These are phyloP conservation scores for Pisolithus orientalis DNA, from an alignment of 768 basidiomycete species.

Conservation along the genomic window DNA sequence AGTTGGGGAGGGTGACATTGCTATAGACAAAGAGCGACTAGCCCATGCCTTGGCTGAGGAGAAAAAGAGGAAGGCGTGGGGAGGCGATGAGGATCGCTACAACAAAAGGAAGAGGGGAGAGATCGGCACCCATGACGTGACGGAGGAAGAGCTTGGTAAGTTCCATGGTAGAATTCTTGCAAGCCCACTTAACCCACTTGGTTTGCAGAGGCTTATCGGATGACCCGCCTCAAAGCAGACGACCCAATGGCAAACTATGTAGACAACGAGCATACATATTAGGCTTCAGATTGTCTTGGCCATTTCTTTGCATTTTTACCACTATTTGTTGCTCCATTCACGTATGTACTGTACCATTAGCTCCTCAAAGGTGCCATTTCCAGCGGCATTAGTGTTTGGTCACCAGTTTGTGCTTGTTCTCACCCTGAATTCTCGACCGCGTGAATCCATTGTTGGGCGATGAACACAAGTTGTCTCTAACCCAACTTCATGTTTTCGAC, in stretches of 20 bases:
- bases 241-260: slow-evolving; percentile 95
- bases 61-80: slow-evolving; percentile 66
- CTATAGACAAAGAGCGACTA: slow-evolving; percentile 64
- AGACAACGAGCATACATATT: slow-evolving; percentile 41
- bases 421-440: background rate
- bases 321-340: background rate
- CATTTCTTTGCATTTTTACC: background rate
- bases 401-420: background rate
- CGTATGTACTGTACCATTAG: background rate
- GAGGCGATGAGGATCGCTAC: slow-evolving; percentile 43
- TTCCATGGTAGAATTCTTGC: slow-evolving; percentile 6
- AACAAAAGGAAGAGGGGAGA: slow-evolving; percentile 58
- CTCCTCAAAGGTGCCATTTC: too few relatives aligned
- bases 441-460: background rate
- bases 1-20: slow-evolving; percentile 75
- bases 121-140: slow-evolving; percentile 66
- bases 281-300: background rate
- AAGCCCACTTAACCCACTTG: slow-evolving; percentile 10
- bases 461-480: slow-evolving; percentile 12
- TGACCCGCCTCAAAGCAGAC: slow-evolving; percentile 61
- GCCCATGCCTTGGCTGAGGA: slow-evolving; percentile 71
- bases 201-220: slow-evolving; percentile 81
- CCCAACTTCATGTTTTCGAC: slow-evolving; percentile 40
- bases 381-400: background rate
- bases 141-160: slow-evolving; percentile 82